Evolutionary conservation across 257 asterid genomes (phyloP).

Genomic region (Solanum sparsipilum): DNA sequence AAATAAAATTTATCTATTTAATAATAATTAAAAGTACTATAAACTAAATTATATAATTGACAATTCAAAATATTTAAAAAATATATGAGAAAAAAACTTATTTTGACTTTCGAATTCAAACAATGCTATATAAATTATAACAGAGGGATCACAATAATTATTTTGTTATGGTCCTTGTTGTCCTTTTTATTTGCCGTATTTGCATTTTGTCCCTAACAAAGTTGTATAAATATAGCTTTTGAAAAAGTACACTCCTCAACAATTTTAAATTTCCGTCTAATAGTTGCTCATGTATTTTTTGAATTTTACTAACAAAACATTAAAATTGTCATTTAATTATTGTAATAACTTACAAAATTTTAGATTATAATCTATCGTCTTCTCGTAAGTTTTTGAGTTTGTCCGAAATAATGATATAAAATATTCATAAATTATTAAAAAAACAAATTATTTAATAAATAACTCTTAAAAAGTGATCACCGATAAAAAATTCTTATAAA

Average conservation of each 20-base stretch:
- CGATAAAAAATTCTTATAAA: too few species aligned
- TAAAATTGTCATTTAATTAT: neutral
- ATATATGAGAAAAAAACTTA: neutral
- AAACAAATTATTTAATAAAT: too few species aligned
- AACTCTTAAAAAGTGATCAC: too few species aligned
- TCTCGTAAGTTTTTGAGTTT: neutral
- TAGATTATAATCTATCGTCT: neutral
- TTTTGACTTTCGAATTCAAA: neutral
- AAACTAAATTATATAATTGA: too few species aligned
- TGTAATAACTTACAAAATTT: too few species aligned
- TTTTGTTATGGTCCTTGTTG: neutral
- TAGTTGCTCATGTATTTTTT: neutral
- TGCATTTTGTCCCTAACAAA: neutral
- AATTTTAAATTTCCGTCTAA: too few species aligned
- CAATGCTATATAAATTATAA: neutral
- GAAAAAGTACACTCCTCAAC: neutral
- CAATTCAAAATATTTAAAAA: too few species aligned
- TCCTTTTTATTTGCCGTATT: neutral
- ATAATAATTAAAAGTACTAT: too few species aligned
- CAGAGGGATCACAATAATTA: neutral
- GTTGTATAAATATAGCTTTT: neutral
- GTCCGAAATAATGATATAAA: neutral
- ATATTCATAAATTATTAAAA: neutral
- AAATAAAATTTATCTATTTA: too few species aligned
- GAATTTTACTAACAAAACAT: neutral